Conservation (phyloP, 148 eudicot species). For the Nepenthes gracilis region DNA sequence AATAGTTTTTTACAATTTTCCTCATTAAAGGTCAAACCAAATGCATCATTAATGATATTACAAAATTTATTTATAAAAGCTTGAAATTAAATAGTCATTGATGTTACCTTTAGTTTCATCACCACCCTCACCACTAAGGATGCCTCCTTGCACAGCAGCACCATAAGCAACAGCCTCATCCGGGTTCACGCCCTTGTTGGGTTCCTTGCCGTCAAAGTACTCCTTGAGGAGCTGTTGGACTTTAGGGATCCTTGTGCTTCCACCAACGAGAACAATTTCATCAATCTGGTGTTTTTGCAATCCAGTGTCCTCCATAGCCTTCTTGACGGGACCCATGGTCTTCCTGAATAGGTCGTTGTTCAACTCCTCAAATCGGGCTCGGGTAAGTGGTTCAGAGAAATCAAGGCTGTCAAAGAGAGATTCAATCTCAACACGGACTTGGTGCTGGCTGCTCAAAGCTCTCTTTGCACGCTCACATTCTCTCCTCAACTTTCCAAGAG, state of each 20-base stretch:
- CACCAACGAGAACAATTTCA: conserved; percentile 6
- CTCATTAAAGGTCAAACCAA: too few species aligned
- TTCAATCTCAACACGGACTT: conserved; percentile 4
- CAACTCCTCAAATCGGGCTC: conserved; percentile 3
- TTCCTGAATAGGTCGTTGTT: conserved; percentile 5
- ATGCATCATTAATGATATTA: neutral
- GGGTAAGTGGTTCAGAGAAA: conserved; percentile 4
- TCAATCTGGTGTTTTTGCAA: conserved; percentile 1
- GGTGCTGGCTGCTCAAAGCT: conserved; percentile 5
- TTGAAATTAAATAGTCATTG: neutral
- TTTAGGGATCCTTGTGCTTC: conserved; percentile 5
- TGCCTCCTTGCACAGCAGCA: conserved; percentile 3
- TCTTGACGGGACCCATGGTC: conserved; percentile 3
- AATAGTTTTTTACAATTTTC: too few species aligned
- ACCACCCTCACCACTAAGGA: conserved; percentile 4
- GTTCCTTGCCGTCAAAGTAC: conserved; percentile 4
- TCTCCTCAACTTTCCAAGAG: conserved; percentile 4
- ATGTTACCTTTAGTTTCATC: conserved; percentile 5
- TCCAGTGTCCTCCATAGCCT: conserved; percentile 5
- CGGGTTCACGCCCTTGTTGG: conserved; percentile 4
- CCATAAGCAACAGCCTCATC: conserved; percentile 7
- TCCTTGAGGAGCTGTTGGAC: conserved; percentile 5
- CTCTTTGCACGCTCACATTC: conserved; percentile 6
- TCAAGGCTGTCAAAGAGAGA: neutral
- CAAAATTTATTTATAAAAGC: neutral